These are phyloP conservation scores for Russula compacta DNA, from an alignment of 768 basidiomycete genomes.

Conservation along the genomic window DNA sequence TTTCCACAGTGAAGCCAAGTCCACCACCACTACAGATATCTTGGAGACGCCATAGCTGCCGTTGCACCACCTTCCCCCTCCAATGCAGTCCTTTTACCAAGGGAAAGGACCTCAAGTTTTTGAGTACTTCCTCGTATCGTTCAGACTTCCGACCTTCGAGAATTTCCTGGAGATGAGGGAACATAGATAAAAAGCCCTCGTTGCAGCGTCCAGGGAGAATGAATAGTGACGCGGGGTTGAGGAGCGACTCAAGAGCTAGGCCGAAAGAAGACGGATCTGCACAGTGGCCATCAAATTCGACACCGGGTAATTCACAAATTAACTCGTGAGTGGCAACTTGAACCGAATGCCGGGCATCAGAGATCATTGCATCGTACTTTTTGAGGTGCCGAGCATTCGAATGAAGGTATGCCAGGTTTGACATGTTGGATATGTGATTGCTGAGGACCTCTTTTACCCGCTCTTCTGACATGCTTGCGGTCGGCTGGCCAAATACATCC, in stretches of 20 bases:
- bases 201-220: background rate
- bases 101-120: background rate
- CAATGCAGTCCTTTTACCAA: too few species aligned
- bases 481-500: too few species aligned
- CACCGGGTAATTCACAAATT: background rate
- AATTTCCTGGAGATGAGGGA: background rate
- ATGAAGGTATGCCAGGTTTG: too few species aligned
- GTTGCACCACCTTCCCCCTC: background rate
- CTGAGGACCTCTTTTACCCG: too few species aligned
- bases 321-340: background rate
- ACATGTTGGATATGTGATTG: too few species aligned
- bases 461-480: too few species aligned
- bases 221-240: background rate
- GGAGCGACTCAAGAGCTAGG: background rate
- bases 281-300: background rate
- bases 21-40: background rate
- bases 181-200: background rate
- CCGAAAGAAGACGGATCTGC: background rate
- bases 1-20: constrained; percentile 1
- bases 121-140: background rate
- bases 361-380: too few species aligned
- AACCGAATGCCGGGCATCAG: too few species aligned
- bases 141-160: too few species aligned
- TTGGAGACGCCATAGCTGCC: background rate
- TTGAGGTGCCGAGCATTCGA: too few species aligned